phyloP scores from a whole-genome alignment of 2,329 filamentous ascomycete species.

The Epichloe coenophiala region DNA sequence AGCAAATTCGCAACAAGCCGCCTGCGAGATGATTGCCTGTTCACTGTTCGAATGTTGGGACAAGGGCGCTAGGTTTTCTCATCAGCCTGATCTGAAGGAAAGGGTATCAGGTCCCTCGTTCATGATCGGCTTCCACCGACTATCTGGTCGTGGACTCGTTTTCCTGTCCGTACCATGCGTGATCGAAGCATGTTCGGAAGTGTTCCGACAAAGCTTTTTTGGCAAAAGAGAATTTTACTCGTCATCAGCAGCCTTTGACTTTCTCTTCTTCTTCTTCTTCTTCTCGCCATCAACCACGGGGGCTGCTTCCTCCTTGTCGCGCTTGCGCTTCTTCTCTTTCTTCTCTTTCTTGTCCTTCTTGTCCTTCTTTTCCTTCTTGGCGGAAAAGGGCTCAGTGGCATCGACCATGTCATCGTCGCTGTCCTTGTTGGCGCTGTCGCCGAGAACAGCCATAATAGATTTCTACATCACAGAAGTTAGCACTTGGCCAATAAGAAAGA shows the following conservation, averaged over 20 bases:
- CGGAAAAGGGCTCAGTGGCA: slow-evolving; percentile 28
- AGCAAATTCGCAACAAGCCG: slow-evolving; percentile 13
- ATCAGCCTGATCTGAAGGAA: not conserved
- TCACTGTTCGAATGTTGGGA: not conserved
- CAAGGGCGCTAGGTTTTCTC: not conserved
- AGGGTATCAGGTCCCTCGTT: not conserved
- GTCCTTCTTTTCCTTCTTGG: slow-evolving; percentile 44
- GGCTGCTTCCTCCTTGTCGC: slow-evolving; percentile 28
- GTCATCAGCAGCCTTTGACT: slow-evolving; percentile 34
- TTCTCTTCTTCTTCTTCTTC: slow-evolving; percentile 49
- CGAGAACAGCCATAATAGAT: slow-evolving; percentile 20
- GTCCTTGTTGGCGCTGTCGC: slow-evolving; percentile 56
- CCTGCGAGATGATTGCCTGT: not conserved
- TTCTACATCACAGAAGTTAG: slow-evolving; percentile 13
- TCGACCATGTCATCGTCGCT: slow-evolving; percentile 50
- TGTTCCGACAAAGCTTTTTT: not conserved
- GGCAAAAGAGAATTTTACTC: slow-evolving; percentile 13
- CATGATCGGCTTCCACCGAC: not conserved
- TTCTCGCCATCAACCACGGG: slow-evolving; percentile 32
- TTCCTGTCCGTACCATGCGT: not conserved
- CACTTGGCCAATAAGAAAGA: not conserved
- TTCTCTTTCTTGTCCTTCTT: slow-evolving; percentile 44
- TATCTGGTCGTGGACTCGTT: not conserved
- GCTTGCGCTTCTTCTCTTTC: slow-evolving; percentile 47
- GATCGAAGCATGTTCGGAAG: not conserved